These are phyloP conservation scores for Echites panduratus DNA, from an alignment of 257 asterid species.

Conservation along the genomic window DNA sequence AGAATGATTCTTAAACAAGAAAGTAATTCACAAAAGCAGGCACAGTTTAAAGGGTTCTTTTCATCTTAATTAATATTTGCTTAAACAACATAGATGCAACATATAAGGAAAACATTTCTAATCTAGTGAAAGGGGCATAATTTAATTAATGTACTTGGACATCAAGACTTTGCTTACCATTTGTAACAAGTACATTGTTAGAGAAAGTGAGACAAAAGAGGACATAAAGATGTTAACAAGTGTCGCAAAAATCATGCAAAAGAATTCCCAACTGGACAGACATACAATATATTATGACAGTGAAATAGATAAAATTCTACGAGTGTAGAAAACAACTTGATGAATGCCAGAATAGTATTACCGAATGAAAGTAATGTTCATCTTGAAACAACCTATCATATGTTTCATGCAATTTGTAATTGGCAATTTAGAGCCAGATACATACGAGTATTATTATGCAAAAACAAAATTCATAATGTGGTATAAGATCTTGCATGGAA, in stretches of 20 bases:
- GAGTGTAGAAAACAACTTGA: not conserved
- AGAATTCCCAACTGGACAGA: not conserved
- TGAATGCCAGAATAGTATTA: not conserved
- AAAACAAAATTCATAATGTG: not conserved
- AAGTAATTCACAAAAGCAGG: not conserved
- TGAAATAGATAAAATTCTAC: not conserved
- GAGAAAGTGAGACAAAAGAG: not conserved
- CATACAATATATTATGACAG: not conserved
- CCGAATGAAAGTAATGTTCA: not conserved
- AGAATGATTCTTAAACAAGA: not conserved
- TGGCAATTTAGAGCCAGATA: not conserved
- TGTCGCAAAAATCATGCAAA: not conserved
- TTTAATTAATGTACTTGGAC: not conserved
- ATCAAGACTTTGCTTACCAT: not conserved
- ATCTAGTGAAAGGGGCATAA: too few species aligned
- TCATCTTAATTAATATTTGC: not conserved
- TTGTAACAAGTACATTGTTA: not conserved
- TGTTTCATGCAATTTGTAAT: conserved; percentile 2
- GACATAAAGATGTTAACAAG: not conserved
- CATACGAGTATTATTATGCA: not conserved
- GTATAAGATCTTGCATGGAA: not conserved
- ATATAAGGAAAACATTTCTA: not conserved
- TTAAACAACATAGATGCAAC: not conserved
- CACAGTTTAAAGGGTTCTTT: not conserved
- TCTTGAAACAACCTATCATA: not conserved